These are phyloP conservation scores for Periconia sp. DNA, from an alignment of 2,329 filamentous ascomycete genomes.

Conservation along the genomic window DNA sequence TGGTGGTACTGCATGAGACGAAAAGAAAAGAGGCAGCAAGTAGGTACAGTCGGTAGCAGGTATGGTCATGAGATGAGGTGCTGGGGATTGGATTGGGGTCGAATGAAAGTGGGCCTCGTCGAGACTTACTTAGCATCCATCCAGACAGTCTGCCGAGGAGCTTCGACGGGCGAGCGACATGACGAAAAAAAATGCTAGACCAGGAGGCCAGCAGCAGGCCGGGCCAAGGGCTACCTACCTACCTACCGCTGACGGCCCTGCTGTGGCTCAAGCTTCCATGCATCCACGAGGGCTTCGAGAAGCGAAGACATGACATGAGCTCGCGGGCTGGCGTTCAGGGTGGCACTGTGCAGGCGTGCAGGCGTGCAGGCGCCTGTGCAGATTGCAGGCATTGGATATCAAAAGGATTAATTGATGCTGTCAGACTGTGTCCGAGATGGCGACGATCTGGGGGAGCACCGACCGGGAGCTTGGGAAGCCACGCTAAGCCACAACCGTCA, in stretches of 20 bases:
- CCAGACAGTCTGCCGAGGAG: conserved; percentile 28
- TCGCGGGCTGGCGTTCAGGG: conserved; percentile 4
- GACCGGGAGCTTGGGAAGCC: conserved; percentile 9
- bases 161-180: conserved; percentile 26
- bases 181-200: conserved; percentile 26
- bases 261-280: conserved; percentile 42
- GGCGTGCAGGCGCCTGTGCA: too few species aligned
- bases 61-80: conserved; percentile 34
- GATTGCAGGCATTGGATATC: too few species aligned
- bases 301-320: conserved; percentile 36
- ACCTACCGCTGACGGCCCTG: too few species aligned
- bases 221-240: conserved; percentile 31
- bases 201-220: conserved; percentile 27
- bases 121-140: too few species aligned
- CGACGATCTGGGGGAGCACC: conserved; percentile 29
- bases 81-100: conserved; percentile 23
- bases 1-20: neutral
- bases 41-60: conserved; percentile 7
- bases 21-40: conserved; percentile 1
- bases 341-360: conserved; percentile 34
- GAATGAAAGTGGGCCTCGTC: conserved; percentile 39
- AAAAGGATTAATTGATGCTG: conserved; percentile 24
- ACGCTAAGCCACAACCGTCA: too few species aligned
- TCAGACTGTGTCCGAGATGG: conserved; percentile 29
- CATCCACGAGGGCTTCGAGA: conserved; percentile 41